These are phyloP conservation scores for Lippia alba DNA, from an alignment of 305 asterid genomes.

Conservation along the genomic window DNA sequence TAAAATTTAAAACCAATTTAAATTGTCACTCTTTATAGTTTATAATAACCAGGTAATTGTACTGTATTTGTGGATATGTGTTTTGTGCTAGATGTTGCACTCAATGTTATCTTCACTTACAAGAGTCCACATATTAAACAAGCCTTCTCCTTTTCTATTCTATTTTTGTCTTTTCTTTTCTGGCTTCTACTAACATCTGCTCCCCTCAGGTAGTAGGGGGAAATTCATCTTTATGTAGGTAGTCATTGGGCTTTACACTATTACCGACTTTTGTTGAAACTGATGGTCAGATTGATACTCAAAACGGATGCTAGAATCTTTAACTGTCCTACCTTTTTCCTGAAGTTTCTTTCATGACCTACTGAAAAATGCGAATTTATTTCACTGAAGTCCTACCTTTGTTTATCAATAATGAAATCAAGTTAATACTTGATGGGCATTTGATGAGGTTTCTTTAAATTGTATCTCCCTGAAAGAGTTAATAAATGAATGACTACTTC, in stretches of 20 bases:
- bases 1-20: background rate
- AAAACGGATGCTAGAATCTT: background rate
- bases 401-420: background rate
- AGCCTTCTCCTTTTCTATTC: background rate
- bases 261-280: background rate
- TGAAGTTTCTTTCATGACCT: background rate
- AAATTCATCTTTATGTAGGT: background rate
- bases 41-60: slow-evolving; percentile 11
- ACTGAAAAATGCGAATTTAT: background rate
- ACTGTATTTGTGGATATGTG: background rate
- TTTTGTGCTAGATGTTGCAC: background rate
- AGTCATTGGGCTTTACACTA: background rate
- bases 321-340: background rate
- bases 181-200: background rate
- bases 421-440: background rate
- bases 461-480: background rate
- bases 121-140: background rate
- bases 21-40: background rate
- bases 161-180: background rate
- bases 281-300: background rate
- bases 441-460: background rate
- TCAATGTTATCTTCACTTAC: background rate
- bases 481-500: background rate
- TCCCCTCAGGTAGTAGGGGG: background rate
- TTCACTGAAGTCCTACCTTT: background rate